Percentiles rank a stretch among this genome's conserved stretches.
These are phyloP conservation scores for Penicillium canescens DNA, from an alignment of 495 filamentous ascomycete species.

Conservation along the genomic window DNA sequence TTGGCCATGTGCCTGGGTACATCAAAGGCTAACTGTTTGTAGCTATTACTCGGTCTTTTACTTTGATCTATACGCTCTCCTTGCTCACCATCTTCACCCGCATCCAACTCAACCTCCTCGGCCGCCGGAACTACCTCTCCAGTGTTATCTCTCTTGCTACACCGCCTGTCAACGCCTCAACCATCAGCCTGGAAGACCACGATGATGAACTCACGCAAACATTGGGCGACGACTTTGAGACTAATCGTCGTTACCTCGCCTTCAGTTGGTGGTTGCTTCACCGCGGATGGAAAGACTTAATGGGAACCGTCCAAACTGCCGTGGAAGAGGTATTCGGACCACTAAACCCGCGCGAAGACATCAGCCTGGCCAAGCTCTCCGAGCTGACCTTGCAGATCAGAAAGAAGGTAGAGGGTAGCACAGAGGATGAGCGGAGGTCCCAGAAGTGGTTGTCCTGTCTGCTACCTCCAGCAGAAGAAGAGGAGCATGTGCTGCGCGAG, in stretches of 20 bases:
- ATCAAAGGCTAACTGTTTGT: conserved; percentile 4
- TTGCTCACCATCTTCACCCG: conserved; percentile 90
- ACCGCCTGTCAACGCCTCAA: conserved; percentile 53
- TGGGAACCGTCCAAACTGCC: conserved; percentile 72
- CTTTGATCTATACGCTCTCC: conserved; percentile 85
- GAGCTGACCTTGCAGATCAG: conserved; percentile 77
- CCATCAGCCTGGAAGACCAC: conserved; percentile 84
- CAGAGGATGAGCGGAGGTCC: conserved; percentile 60
- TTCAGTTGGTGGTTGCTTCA: conserved; percentile 99
- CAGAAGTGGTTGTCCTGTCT: conserved; percentile 81
- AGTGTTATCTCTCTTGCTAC: conserved; percentile 88
- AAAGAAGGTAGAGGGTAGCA: conserved; percentile 77
- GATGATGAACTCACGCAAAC: conserved; percentile 79
- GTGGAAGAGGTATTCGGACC: conserved; percentile 85
- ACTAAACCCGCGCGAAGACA: conserved; percentile 83
- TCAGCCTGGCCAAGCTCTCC: conserved; percentile 75
- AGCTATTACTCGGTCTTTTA: conserved; percentile 91
- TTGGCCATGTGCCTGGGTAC: not conserved
- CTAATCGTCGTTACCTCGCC: conserved; percentile 88
- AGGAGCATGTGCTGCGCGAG: conserved; percentile 78
- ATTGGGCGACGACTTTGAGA: conserved; percentile 89
- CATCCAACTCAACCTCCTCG: conserved; percentile 95
- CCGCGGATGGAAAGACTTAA: conserved; percentile 80
- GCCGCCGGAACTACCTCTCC: conserved; percentile 90
- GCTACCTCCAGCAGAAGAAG: conserved; percentile 74